phyloP scores from a whole-genome alignment of 176 grass and related monocot species.

The Hordeum vulgare region MorexV3_pseudomolecules_assembly NC_058520.1:16430170-16430669 shows the following conservation, averaged over 20 bases:
- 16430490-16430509: not conserved
- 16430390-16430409: not conserved
- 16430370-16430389: not conserved
- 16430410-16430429: not conserved
- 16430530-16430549: not conserved
- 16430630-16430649: not conserved
- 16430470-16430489: not conserved
- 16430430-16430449: not conserved
- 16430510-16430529: not conserved
- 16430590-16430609: constrained; percentile 21
- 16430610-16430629: not conserved
- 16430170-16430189: too few relatives aligned
- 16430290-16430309: too few relatives aligned
- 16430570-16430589: not conserved
- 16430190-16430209: too few relatives aligned
- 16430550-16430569: not conserved
- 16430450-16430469: not conserved
- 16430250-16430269: too few relatives aligned
- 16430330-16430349: not conserved
- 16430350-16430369: not conserved
- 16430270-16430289: too few relatives aligned
- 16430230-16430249: too few relatives aligned
- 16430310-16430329: not conserved
- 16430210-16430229: too few relatives aligned
- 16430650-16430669: not conserved